Conservation (phyloP, 2,329 filamentous ascomycete species). For the Alternaria hordeiaustralica region DNA sequence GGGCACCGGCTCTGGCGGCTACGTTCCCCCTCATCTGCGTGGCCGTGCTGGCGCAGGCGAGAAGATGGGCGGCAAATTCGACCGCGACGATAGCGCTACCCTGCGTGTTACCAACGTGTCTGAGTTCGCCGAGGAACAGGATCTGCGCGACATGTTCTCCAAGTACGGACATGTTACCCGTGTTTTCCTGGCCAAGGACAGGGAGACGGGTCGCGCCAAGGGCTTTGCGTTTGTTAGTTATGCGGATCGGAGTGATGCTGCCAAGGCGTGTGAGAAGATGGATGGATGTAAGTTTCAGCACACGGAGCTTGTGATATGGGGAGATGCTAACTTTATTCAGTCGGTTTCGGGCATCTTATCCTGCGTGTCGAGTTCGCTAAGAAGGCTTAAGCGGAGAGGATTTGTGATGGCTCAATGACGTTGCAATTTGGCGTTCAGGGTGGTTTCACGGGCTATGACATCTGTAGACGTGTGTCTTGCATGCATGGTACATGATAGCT, state of each 20-base stretch:
- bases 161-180: constrained; percentile 94
- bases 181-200: constrained; percentile 97
- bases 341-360: constrained; percentile 85
- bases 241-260: constrained; percentile 85
- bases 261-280: constrained; percentile 95
- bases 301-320: background rate
- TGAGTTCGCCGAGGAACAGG: constrained; percentile 94
- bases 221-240: constrained; percentile 99
- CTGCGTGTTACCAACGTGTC: constrained; percentile 98
- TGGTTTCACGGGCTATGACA: background rate
- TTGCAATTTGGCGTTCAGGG: constrained; percentile 2
- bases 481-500: constrained; percentile 4
- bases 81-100: constrained; percentile 95
- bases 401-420: constrained; percentile 1
- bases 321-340: constrained; percentile 32
- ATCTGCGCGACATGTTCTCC: constrained; percentile 97
- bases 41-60: constrained; percentile 78
- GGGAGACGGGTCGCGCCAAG: constrained; percentile 95
- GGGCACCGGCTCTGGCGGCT: constrained; percentile 76
- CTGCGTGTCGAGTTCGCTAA: constrained; percentile 88
- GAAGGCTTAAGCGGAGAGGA: constrained; percentile 46
- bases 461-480: constrained; percentile 5
- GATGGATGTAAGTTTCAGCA: constrained; percentile 73
- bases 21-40: constrained; percentile 92
- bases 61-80: constrained; percentile 91